These are phyloP conservation scores for Oenanthe sinensis DNA, from an alignment of 129 eudicot species.

Conservation along the genomic window DNA sequence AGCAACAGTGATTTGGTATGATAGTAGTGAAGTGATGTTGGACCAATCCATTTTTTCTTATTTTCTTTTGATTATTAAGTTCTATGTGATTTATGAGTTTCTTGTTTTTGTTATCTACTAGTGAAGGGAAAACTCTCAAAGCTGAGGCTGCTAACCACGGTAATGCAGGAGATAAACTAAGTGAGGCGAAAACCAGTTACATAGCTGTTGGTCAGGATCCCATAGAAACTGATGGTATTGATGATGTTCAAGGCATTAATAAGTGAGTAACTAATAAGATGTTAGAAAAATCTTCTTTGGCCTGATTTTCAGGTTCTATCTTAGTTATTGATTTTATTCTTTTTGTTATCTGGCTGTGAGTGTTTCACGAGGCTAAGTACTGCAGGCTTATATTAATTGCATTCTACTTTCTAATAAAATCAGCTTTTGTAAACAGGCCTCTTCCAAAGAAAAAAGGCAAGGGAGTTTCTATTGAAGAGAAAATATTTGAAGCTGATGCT, in stretches of 20 bases:
- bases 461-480: constrained; percentile 17
- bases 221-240: too few species aligned
- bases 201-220: too few species aligned
- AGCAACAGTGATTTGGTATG: too few species aligned
- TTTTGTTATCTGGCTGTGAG: background rate
- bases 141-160: constrained; percentile 1
- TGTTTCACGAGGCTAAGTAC: background rate
- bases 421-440: background rate
- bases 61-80: too few species aligned
- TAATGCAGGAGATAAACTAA: background rate
- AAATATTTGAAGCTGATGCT: constrained; percentile 2
- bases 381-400: background rate
- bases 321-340: background rate
- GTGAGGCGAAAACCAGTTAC: too few species aligned
- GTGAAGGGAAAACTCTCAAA: constrained; percentile 14
- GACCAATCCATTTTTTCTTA: too few species aligned
- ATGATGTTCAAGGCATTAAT: too few species aligned
- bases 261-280: too few species aligned
- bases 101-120: background rate
- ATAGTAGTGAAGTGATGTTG: too few species aligned
- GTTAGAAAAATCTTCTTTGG: background rate
- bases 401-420: background rate
- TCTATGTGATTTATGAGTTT: background rate
- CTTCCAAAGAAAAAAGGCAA: constrained; percentile 25
- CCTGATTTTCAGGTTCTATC: background rate